phyloP scores from a whole-genome alignment of 169 alveolate species.

The Cryptosporidium bovis region DNA sequence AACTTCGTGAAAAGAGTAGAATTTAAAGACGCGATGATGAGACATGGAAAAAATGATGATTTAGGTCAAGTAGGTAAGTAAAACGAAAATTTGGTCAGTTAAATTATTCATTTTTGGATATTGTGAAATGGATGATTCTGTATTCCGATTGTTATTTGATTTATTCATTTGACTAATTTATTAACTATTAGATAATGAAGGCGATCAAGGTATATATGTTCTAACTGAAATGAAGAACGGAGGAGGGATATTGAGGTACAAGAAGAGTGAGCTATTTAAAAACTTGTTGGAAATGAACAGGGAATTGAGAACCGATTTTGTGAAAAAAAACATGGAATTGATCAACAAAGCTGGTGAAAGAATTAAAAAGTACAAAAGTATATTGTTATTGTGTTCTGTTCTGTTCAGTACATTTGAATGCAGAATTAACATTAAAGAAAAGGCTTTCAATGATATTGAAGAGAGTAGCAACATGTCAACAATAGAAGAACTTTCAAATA shows the following conservation, averaged over 20 bases:
- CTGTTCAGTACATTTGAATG: constrained; percentile 28
- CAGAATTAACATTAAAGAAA: neutral
- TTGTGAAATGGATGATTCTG: too few relatives aligned
- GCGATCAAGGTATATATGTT: too few relatives aligned
- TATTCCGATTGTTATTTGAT: too few relatives aligned
- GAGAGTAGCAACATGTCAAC: neutral
- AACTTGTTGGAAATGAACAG: neutral
- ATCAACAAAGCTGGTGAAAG: neutral
- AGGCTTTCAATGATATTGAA: neutral
- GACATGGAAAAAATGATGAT: too few relatives aligned
- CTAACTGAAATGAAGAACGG: too few relatives aligned
- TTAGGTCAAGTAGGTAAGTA: too few relatives aligned
- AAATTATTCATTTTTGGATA: too few relatives aligned
- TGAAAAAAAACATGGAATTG: neutral
- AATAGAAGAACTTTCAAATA: neutral
- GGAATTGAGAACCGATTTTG: neutral
- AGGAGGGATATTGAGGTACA: neutral
- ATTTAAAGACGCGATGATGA: too few relatives aligned
- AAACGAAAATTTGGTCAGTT: too few relatives aligned
- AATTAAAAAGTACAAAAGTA: constrained; percentile 33
- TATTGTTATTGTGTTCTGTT: constrained; percentile 25
- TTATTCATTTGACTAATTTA: too few relatives aligned
- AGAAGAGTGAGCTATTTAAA: neutral
- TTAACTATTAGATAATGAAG: too few relatives aligned
- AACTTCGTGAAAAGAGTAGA: too few relatives aligned